A percentile compares a stretch with the other conserved stretches of the same genome.
Evolutionary conservation across 2,329 filamentous ascomycete genomes (phyloP).

Genomic region (Cephalotrichum gorgonifer): DNA sequence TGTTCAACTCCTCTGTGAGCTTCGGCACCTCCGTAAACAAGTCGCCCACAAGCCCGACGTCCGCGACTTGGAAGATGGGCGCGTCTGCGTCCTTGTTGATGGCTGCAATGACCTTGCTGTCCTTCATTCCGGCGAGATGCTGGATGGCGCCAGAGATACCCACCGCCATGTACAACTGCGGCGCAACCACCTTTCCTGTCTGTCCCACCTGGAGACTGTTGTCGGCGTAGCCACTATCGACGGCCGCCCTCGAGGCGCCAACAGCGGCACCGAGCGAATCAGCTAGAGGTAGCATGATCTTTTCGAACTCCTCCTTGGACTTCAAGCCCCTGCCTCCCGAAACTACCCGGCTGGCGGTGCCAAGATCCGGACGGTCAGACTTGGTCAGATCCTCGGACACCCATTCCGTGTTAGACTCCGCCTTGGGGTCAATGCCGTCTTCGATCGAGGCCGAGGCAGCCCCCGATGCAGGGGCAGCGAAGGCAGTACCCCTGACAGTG

Average conservation of each 20-base stretch:
- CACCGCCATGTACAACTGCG: conserved; percentile 87
- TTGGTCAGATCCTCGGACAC: conserved; percentile 86
- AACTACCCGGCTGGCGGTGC: conserved; percentile 80
- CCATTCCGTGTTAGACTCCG: conserved; percentile 69
- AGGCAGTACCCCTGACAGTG: conserved; percentile 88
- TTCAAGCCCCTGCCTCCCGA: conserved; percentile 91
- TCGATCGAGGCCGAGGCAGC: conserved; percentile 68
- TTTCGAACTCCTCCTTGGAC: conserved; percentile 96
- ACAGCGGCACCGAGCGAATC: conserved; percentile 92
- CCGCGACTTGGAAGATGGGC: conserved; percentile 95
- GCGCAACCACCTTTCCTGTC: conserved; percentile 97
- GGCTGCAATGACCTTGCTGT: conserved; percentile 97
- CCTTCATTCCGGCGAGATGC: conserved; percentile 98
- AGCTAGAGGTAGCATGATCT: conserved; percentile 80
- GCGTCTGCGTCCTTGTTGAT: conserved; percentile 98
- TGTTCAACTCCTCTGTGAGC: conserved; percentile 87
- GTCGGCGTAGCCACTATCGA: conserved; percentile 95
- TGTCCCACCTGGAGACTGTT: conserved; percentile 98
- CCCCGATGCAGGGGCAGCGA: conserved; percentile 61
- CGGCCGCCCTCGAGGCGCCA: conserved; percentile 86
- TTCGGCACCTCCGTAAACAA: conserved; percentile 93
- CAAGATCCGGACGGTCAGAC: conserved; percentile 87
- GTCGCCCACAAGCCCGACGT: conserved; percentile 91
- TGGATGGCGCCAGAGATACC: conserved; percentile 97
- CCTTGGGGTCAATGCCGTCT: conserved; percentile 76